Base-by-base conservation (phyloP, 805 yeast species). In the Saccharomycopsis malanga region DNA sequence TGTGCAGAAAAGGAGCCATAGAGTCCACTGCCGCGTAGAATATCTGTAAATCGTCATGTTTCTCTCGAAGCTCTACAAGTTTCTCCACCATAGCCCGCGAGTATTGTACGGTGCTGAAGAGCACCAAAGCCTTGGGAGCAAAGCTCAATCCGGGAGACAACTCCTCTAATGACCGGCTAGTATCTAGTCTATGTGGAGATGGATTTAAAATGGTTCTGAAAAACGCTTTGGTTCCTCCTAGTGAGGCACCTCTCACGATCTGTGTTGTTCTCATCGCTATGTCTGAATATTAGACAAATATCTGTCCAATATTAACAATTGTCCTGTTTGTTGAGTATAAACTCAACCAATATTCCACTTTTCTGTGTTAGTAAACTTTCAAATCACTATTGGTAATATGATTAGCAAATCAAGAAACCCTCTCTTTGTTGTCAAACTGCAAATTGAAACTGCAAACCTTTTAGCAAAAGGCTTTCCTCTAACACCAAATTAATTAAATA, bases 11-110 rank as follows among this genome's bases (percentile, higher is more conserved):
- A 6, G 54, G 54, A 23, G 52, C 47, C 22, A 51, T 42, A n/a
- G 52, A 22, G 34, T 51, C 54, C 1, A 51, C 46, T 6, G 50
- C 23, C 3, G 42, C 49, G 35, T 45, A 51, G 2, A 51, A 10
- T 10, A 51, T 39, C 34, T 48, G 50, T 6, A 51, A 25, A 29
- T 48, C 42, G 6, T 39, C 39, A 14, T 35, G 23, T 10, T 30
- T 6, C 6, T 44, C 39, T 24, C 27, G 29, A 10, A 50, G 24
- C 4, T 40, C 34, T 2, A 37, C 18, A 9, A 42, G 9, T 12
- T 27, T 17, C 7, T 29, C 15, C 14, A 38, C 17, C 4, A 47
- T 23, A 3, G 22, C 20, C 12, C 21, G 34, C 9, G 52, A 17
- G 23, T 45, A 35, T 23, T 50, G 40, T 21, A 42, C 34, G 12